phyloP scores from a whole-genome alignment of 331 rosid species.

The Malus hybrid region DNA sequence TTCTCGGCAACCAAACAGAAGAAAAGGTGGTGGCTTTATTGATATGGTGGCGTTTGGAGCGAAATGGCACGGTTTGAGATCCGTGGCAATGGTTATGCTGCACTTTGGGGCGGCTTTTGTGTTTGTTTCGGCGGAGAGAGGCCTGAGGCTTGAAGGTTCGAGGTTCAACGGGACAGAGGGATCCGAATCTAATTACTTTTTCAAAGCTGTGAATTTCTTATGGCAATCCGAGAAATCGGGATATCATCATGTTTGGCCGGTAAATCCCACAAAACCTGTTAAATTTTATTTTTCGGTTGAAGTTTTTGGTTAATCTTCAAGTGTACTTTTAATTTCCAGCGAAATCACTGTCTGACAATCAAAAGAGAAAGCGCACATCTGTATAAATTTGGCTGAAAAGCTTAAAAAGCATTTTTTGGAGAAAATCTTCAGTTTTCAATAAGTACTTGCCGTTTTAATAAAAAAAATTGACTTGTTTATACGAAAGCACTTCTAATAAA shows the following conservation, averaged over 20 bases:
- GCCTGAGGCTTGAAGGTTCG: conserved; percentile 24
- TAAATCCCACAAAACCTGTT: conserved; percentile 3
- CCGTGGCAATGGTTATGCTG: conserved; percentile 26
- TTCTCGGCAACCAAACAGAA: background rate
- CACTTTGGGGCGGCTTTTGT: conserved; percentile 21
- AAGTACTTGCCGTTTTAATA: background rate
- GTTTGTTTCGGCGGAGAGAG: conserved; percentile 50
- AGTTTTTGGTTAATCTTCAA: background rate
- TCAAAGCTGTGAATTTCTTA: conserved; percentile 40
- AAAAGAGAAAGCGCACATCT: background rate
- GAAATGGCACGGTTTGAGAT: conserved; percentile 23
- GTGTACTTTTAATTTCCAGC: background rate
- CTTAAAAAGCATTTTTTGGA: background rate
- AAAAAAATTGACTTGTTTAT: background rate
- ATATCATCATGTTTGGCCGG: conserved; percentile 80
- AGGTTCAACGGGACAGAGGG: conserved; percentile 22
- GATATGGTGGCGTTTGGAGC: conserved; percentile 31
- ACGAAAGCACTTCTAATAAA: background rate
- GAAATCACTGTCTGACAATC: background rate
- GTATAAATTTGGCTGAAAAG: no score
- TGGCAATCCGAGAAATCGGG: conserved; percentile 54
- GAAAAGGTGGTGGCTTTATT: background rate
- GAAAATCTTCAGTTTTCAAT: background rate
- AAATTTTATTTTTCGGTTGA: background rate
- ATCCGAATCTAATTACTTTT: conserved; percentile 17